phyloP scores from a whole-genome alignment of 495 filamentous ascomycete species.

The Penicillium mononematosum region DNA sequence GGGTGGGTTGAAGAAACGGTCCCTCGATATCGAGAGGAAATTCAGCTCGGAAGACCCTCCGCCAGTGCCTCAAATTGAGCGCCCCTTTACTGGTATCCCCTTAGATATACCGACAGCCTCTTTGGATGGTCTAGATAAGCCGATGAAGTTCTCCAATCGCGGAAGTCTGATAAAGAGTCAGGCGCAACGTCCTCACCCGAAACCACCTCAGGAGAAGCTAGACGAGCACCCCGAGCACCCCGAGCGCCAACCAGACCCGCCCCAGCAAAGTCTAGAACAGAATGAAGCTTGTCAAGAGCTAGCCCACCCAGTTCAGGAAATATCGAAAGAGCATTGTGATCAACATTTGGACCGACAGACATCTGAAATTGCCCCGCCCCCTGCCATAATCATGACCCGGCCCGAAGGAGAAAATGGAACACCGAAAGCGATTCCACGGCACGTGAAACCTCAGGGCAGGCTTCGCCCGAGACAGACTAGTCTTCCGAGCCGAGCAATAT shows the following conservation, averaged over 20 bases:
- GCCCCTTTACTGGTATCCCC: slow-evolving; percentile 52
- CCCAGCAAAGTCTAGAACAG: slow-evolving; percentile 7
- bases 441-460: slow-evolving; percentile 32
- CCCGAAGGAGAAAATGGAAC: slow-evolving; percentile 26
- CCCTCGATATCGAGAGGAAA: slow-evolving; percentile 37
- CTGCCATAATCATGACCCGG: slow-evolving; percentile 12
- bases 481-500: slow-evolving; percentile 44
- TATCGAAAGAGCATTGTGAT: slow-evolving; percentile 7
- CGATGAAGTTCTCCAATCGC: slow-evolving; percentile 59
- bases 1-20: slow-evolving; percentile 39
- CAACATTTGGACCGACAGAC: slow-evolving; percentile 7
- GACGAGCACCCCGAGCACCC: slow-evolving; percentile 19
- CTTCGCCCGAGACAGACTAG: slow-evolving; percentile 38
- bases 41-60: slow-evolving; percentile 29
- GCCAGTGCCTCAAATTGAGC: slow-evolving; percentile 37
- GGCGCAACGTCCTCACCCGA: slow-evolving; percentile 22
- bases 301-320: background rate
- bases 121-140: slow-evolving; percentile 52
- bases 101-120: slow-evolving; percentile 55
- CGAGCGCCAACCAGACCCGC: slow-evolving; percentile 15
- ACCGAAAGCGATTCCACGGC: slow-evolving; percentile 42
- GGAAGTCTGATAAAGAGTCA: slow-evolving; percentile 45
- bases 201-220: background rate
- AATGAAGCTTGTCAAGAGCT: background rate
- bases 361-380: slow-evolving; percentile 2